Evolutionary conservation across 169 alveolate genomes (phyloP).

Genomic region (Plasmodium adleri): DNA sequence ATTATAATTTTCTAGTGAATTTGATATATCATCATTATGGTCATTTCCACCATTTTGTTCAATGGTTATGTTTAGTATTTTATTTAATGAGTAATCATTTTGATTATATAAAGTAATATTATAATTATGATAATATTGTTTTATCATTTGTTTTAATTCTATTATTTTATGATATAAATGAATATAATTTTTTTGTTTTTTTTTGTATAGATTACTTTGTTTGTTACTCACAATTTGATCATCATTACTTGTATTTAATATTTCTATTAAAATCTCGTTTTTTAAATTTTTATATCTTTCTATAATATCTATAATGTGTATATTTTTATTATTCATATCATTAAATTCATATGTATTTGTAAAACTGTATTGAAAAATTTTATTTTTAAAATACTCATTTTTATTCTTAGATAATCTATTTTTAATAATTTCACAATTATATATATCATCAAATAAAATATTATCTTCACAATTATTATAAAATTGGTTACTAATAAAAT

Average conservation of each 20-base stretch:
- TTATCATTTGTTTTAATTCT: constrained; percentile 18
- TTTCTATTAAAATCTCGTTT: constrained; percentile 25
- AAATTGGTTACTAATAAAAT: background rate
- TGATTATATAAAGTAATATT: background rate
- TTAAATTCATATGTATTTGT: background rate
- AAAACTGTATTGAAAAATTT: constrained; percentile 12
- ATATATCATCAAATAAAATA: constrained; percentile 43
- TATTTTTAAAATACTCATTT: constrained; percentile 27
- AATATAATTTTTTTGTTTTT: background rate
- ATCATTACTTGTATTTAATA: constrained; percentile 20
- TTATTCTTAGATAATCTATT: constrained; percentile 1
- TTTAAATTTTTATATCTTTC: constrained; percentile 41
- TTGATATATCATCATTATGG: background rate
- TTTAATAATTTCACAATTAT: constrained; percentile 61
- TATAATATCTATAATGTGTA: constrained; percentile 9
- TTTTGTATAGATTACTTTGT: background rate
- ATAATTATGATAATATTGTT: constrained; percentile 11
- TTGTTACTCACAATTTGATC: background rate
- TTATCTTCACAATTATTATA: background rate
- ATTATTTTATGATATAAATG: constrained; percentile 8
- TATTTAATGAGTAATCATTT: background rate
- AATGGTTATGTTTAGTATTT: constrained; percentile 21
- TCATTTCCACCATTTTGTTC: background rate
- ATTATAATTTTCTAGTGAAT: too few relatives aligned
- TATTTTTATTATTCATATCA: background rate